A percentile compares a stretch with the other conserved stretches of the same genome.
Conservation (phyloP, 306 rosid genomes). For the Vachellia collinsii region DNA sequence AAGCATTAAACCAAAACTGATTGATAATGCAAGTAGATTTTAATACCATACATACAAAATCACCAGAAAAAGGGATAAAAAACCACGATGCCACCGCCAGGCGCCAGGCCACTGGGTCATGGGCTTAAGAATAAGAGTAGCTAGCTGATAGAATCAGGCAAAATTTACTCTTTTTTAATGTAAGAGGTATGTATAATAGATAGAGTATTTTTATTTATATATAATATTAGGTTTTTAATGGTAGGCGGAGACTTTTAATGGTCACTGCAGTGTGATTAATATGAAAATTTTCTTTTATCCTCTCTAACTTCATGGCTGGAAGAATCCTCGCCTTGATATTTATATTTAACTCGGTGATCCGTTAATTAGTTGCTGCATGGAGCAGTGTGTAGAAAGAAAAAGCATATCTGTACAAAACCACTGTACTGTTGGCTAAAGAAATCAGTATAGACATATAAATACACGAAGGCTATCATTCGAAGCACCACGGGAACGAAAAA, state of each 20-base stretch:
- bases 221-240: no score
- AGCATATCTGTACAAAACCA: background rate
- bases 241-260: background rate
- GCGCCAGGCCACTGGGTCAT: no score
- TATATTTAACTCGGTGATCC: background rate
- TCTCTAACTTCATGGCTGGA: background rate
- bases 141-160: no score
- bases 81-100: no score
- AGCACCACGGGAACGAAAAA: background rate
- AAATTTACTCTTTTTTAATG: no score
- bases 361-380: background rate
- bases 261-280: background rate
- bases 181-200: no score
- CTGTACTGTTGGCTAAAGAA: background rate
- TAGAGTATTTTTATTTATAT: no score
- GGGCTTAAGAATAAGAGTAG: no score
- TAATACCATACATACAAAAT: no score
- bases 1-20: no score
- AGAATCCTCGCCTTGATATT: background rate
- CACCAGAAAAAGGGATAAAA: no score
- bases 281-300: background rate
- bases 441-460: slow-evolving; percentile 6
- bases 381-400: background rate
- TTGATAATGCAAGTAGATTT: no score
- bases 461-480: background rate